phyloP scores from a whole-genome alignment of 2,329 filamentous ascomycete genomes.

The Pleurostoma richardsiae region DNA sequence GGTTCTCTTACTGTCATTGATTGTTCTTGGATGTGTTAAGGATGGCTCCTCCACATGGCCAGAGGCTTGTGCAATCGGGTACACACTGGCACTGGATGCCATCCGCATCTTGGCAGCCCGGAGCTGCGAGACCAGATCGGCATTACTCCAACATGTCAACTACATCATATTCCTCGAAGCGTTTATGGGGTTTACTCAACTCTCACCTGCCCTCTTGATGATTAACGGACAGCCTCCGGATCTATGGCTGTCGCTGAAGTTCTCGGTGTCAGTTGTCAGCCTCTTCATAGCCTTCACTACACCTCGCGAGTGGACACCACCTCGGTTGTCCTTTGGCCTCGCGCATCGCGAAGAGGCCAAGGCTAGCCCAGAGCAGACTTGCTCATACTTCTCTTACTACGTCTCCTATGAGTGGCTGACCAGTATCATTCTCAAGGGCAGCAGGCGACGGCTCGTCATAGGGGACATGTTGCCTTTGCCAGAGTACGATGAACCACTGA shows the following conservation, averaged over 20 bases:
- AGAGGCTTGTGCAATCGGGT: neutral
- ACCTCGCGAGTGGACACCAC: neutral
- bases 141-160: neutral
- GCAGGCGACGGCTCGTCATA: slow-evolving; percentile 16
- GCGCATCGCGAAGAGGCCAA: neutral
- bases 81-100: neutral
- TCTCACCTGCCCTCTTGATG: neutral
- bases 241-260: neutral
- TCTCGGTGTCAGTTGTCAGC: neutral
- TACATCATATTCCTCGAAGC: neutral
- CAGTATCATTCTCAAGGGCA: slow-evolving; percentile 19
- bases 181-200: neutral
- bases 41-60: neutral
- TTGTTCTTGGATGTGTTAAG: neutral
- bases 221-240: neutral
- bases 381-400: slow-evolving; percentile 22
- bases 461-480: slow-evolving; percentile 22
- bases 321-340: neutral
- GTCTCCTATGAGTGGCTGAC: slow-evolving; percentile 24
- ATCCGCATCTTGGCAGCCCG: neutral
- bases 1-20: neutral
- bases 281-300: neutral
- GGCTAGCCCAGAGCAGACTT: slow-evolving; percentile 18
- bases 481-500: slow-evolving; percentile 18
- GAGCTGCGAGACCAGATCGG: neutral